Evolutionary conservation across 202 grass and related monocot genomes (phyloP).

Genomic region (Cymbopogon flexuosus): DNA sequence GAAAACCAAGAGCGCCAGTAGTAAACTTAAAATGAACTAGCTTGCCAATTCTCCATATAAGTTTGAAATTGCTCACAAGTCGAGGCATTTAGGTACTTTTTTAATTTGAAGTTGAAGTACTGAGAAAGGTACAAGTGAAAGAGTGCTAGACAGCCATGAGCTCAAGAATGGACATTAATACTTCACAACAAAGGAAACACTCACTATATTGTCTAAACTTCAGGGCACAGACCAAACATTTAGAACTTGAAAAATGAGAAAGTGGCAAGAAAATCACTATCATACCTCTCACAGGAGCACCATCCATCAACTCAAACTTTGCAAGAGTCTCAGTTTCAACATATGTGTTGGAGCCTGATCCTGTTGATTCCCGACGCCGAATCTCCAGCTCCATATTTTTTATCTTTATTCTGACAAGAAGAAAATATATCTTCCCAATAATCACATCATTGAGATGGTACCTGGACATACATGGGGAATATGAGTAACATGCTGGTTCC

Average conservation of each 20-base stretch:
- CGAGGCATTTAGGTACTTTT: background rate
- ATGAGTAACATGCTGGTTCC: background rate
- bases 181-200: background rate
- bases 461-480: slow-evolving; percentile 37
- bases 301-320: slow-evolving; percentile 99
- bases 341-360: slow-evolving; percentile 92
- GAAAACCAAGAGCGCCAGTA: background rate
- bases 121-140: background rate
- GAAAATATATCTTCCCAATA: slow-evolving; percentile 96
- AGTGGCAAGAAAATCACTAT: background rate
- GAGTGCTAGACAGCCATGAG: background rate
- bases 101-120: slow-evolving; percentile 4
- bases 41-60: background rate
- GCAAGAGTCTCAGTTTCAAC: slow-evolving; percentile 97
- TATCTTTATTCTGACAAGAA: slow-evolving; percentile 97
- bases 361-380: slow-evolving; percentile 79
- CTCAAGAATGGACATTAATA: background rate
- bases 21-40: background rate
- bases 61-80: background rate
- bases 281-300: slow-evolving; percentile 82
- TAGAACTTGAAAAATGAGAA: background rate
- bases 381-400: slow-evolving; percentile 91
- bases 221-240: background rate
- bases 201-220: background rate
- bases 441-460: slow-evolving; percentile 99